Evolutionary conservation across 371 early-diverging fungal genomes (phyloP).

Genomic region (Mortierella sp.): DNA sequence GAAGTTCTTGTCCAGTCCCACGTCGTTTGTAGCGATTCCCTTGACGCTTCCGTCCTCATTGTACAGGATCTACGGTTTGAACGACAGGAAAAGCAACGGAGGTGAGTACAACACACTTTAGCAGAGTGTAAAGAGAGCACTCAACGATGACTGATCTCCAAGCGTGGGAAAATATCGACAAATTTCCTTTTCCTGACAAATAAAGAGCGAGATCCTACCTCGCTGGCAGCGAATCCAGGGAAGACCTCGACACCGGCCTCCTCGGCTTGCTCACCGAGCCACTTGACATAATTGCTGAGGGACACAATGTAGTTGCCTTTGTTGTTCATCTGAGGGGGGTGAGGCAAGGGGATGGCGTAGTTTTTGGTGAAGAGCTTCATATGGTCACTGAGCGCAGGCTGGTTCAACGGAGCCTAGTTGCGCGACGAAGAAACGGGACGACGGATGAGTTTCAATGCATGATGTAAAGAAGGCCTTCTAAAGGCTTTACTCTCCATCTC

Average conservation of each 20-base stretch:
- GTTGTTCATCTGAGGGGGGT: constrained; percentile 97
- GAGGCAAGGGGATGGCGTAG: constrained; percentile 90
- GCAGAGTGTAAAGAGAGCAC: neutral
- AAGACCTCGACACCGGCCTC: constrained; percentile 96
- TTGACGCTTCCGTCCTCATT: constrained; percentile 90
- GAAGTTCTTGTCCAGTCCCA: constrained; percentile 93
- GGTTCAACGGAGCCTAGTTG: constrained; percentile 84
- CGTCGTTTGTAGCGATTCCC: constrained; percentile 96
- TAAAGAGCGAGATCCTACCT: constrained; percentile 66
- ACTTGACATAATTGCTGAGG: constrained; percentile 91
- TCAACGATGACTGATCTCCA: neutral
- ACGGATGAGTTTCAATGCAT: neutral
- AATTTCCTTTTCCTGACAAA: constrained; percentile 1
- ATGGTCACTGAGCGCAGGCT: constrained; percentile 87
- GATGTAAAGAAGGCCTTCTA: neutral
- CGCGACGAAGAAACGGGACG: neutral
- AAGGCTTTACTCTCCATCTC: too few species aligned
- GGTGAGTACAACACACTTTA: neutral
- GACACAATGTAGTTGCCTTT: constrained; percentile 97
- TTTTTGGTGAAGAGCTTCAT: constrained; percentile 89
- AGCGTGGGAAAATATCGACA: neutral
- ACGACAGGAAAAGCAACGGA: neutral
- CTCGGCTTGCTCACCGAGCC: constrained; percentile 98
- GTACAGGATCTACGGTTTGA: constrained; percentile 76
- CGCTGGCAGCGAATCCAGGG: constrained; percentile 92